phyloP scores from a whole-genome alignment of 1,139 yeast species.

The Candida gigantensis region DNA sequence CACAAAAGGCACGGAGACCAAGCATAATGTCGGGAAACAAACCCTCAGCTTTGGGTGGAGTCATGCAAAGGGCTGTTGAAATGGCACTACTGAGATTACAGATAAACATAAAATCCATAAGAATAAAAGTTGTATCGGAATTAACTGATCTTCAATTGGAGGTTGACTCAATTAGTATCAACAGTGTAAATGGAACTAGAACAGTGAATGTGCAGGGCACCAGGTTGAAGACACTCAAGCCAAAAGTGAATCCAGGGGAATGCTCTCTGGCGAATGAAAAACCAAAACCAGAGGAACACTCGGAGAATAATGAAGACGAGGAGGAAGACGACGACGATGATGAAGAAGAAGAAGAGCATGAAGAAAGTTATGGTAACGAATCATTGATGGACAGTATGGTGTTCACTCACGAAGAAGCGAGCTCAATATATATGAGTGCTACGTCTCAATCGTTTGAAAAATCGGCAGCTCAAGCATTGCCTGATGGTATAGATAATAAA shows the following conservation, averaged over 20 bases:
- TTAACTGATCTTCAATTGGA: constrained; percentile 45
- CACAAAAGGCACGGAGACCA: constrained; percentile 11
- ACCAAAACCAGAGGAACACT: constrained; percentile 23
- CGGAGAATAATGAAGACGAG: constrained; percentile 14
- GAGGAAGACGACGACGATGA: constrained; percentile 19
- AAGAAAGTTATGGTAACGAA: constrained; percentile 38
- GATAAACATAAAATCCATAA: constrained; percentile 46
- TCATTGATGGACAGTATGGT: constrained; percentile 61
- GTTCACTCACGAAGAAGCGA: constrained; percentile 69
- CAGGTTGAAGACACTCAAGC: constrained; percentile 36
- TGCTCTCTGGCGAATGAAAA: constrained; percentile 13
- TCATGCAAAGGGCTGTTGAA: constrained; percentile 66
- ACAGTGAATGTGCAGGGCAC: constrained; percentile 41
- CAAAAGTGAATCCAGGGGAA: constrained; percentile 38
- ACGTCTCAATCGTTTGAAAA: constrained; percentile 45
- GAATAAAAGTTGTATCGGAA: constrained; percentile 53
- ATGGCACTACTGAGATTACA: constrained; percentile 65
- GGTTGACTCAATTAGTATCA: constrained; percentile 41
- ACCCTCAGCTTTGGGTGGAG: constrained; percentile 49
- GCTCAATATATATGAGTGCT: constrained; percentile 85
- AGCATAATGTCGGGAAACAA: constrained; percentile 17
- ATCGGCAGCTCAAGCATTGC: constrained; percentile 12
- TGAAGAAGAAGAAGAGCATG: constrained; percentile 21
- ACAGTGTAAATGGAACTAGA: constrained; percentile 51
- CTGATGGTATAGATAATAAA: constrained; percentile 12